Percentiles rank a stretch among this genome's conserved stretches.
Evolutionary conservation across 2,329 filamentous ascomycete genomes (phyloP).

Genomic region (Cryphonectria radicalis): DNA sequence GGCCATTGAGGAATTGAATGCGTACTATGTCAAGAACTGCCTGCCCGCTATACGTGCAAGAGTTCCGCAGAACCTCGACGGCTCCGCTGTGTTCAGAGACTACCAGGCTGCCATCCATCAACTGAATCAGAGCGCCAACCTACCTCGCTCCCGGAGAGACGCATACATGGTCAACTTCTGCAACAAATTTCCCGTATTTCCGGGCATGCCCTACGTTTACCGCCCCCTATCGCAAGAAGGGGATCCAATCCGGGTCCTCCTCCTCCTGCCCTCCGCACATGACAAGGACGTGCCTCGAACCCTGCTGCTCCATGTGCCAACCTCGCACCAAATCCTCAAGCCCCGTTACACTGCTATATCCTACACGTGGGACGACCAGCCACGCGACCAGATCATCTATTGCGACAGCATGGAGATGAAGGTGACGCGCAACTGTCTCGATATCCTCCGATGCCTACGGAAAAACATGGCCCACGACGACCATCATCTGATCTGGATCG

Average conservation of each 20-base stretch:
- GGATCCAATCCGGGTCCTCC: background rate
- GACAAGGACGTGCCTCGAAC: background rate
- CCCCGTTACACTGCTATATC: background rate
- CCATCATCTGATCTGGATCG: background rate
- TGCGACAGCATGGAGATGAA: background rate
- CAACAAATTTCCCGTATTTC: background rate
- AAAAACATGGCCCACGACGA: background rate
- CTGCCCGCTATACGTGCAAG: background rate
- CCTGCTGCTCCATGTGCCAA: background rate
- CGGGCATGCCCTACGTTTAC: background rate
- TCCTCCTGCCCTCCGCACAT: background rate
- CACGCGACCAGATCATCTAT: background rate
- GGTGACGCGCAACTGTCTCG: background rate
- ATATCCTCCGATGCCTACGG: background rate
- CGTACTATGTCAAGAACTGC: background rate
- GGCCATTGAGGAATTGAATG: background rate
- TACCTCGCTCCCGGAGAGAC: background rate
- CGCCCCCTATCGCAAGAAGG: background rate
- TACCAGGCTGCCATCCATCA: background rate
- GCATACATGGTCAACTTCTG: background rate
- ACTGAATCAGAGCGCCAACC: background rate
- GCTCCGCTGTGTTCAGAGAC: background rate
- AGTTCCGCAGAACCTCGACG: background rate
- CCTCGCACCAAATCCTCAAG: background rate
- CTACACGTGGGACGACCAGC: background rate